Percentiles rank a stretch among this genome's conserved stretches.
phyloP scores from a whole-genome alignment of 2,329 filamentous ascomycete genomes.

The Alternaria ventricosa region DNA sequence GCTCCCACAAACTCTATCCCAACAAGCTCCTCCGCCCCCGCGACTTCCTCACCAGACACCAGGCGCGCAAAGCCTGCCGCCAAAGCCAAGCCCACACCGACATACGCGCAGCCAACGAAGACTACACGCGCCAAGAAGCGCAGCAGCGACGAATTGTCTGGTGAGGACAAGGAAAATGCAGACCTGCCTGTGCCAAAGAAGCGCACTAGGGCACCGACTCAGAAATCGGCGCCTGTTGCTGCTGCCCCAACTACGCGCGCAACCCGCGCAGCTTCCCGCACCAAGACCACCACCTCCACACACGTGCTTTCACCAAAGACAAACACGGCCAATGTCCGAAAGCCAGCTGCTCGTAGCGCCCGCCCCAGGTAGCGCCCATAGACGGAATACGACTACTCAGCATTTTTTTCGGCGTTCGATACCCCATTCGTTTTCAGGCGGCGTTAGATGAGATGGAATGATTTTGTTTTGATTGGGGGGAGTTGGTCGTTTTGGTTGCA shows the following conservation, averaged over 20 bases:
- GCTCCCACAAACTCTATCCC: constrained; percentile 9
- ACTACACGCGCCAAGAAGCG: constrained; percentile 32
- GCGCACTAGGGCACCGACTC: constrained; percentile 15
- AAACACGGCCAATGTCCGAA: constrained; percentile 22
- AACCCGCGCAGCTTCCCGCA: constrained; percentile 34
- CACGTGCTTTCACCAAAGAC: constrained; percentile 36
- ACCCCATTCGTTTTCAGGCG: constrained; percentile 10
- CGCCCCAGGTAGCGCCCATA: constrained; percentile 28
- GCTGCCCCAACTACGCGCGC: constrained; percentile 19
- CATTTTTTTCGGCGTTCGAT: constrained; percentile 22
- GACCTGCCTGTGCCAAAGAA: constrained; percentile 31
- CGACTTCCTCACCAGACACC: constrained; percentile 9
- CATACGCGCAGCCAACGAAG: constrained; percentile 13
- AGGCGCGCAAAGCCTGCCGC: constrained; percentile 11
- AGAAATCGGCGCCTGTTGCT: constrained; percentile 14
- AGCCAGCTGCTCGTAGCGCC: constrained; percentile 25
- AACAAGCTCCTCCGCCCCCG: constrained; percentile 4
- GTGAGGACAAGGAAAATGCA: constrained; percentile 41
- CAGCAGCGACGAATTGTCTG: constrained; percentile 33
- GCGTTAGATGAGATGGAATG: constrained; percentile 13
- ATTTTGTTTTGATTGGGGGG: not conserved
- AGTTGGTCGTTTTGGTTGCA: not conserved
- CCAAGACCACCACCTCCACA: constrained; percentile 15
- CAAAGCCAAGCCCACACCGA: constrained; percentile 15
- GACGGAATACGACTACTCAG: constrained; percentile 11